phyloP scores from a whole-genome alignment of 2,329 filamentous ascomycete species.

The Cadophora gregata region DNA sequence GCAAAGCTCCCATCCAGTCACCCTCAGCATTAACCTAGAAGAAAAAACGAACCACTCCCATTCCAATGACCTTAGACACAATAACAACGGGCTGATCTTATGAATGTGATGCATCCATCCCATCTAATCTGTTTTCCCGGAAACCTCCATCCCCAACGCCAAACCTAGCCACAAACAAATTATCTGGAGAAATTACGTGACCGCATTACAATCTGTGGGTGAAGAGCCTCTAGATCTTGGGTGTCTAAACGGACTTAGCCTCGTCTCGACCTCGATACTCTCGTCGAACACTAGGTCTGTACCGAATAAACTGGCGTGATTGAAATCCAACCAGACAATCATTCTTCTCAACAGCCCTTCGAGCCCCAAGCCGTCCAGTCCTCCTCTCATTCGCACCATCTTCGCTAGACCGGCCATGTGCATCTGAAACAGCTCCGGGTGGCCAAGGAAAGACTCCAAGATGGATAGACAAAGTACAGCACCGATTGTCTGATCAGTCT shows the following conservation, averaged over 20 bases:
- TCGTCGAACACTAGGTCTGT: conserved; percentile 16
- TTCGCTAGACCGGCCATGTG: conserved; percentile 24
- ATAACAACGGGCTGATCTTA: conserved; percentile 1
- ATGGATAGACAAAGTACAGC: conserved; percentile 24
- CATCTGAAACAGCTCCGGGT: conserved; percentile 19
- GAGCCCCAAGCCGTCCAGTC: conserved; percentile 16
- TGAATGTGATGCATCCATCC: background rate
- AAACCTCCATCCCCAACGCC: background rate
- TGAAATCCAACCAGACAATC: conserved; percentile 27
- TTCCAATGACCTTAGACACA: background rate
- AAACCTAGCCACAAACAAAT: background rate
- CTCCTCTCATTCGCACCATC: conserved; percentile 27
- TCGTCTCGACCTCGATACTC: conserved; percentile 17
- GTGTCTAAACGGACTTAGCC: conserved; percentile 20
- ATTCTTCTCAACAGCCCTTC: conserved; percentile 25
- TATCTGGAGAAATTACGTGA: background rate
- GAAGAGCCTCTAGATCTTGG: background rate
- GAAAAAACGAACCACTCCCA: background rate
- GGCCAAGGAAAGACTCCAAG: conserved; percentile 23
- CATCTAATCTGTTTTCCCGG: background rate
- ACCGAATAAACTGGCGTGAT: conserved; percentile 19
- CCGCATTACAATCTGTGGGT: background rate
- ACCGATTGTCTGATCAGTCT: conserved; percentile 20
- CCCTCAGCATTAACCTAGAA: background rate
- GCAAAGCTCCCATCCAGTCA: background rate